phyloP scores from a whole-genome alignment of 495 filamentous ascomycete species.

The Xylaria bambusicola region DNA sequence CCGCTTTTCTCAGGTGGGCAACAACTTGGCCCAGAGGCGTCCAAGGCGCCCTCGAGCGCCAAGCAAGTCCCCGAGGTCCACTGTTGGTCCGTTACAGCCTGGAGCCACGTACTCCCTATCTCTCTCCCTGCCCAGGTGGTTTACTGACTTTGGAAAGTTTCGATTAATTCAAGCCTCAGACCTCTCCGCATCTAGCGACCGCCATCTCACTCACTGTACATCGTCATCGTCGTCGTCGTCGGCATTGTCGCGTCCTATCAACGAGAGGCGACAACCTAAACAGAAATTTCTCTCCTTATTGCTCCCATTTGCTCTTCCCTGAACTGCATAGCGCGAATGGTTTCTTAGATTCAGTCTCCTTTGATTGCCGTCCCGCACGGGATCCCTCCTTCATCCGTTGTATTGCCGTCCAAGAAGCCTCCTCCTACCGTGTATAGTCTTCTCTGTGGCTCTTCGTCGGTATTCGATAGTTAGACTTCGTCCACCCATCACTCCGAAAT shows the following conservation, averaged over 20 bases:
- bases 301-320: not conserved
- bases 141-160: not conserved
- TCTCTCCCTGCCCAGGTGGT: too few species aligned
- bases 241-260: not conserved
- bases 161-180: not conserved
- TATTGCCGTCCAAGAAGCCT: not conserved
- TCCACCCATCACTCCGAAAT: slow-evolving; percentile 31
- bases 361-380: not conserved
- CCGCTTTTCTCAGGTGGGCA: slow-evolving; percentile 3
- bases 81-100: too few species aligned
- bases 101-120: too few species aligned
- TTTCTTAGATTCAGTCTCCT: slow-evolving; percentile 12
- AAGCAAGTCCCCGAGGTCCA: too few species aligned
- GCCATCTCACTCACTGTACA: not conserved
- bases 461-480: slow-evolving; percentile 7
- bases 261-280: slow-evolving; percentile 1
- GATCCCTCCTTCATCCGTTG: not conserved
- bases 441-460: not conserved
- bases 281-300: slow-evolving; percentile 5
- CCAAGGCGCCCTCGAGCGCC: too few species aligned
- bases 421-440: not conserved
- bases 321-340: slow-evolving; percentile 5
- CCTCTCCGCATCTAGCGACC: not conserved
- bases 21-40: slow-evolving; percentile 11
- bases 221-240: not conserved